Conservation (phyloP, 2,329 filamentous ascomycete species). For the Phialocephala subalpina region DNA sequence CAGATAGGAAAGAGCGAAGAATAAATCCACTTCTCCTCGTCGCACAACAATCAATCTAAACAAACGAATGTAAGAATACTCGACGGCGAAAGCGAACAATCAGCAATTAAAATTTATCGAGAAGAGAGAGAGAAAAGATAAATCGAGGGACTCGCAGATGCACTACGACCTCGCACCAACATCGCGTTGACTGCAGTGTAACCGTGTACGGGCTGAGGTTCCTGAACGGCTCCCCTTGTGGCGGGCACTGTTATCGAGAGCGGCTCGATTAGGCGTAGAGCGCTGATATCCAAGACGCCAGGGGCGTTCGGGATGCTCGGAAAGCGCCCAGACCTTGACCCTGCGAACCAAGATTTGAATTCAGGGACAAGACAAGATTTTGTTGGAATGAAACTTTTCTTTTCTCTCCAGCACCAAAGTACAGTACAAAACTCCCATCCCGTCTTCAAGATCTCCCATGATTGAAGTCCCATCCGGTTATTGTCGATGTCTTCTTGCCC, state of each 20-base stretch:
- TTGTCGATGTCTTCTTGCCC: neutral
- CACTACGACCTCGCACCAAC: conserved; percentile 2
- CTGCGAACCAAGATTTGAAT: neutral
- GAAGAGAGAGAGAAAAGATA: conserved; percentile 2
- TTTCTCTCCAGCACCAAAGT: no score
- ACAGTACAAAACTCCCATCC: no score
- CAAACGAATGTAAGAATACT: conserved; percentile 11
- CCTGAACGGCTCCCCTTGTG: neutral
- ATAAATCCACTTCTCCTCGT: neutral
- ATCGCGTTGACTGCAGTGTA: neutral
- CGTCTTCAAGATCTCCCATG: no score
- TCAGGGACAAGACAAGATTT: neutral
- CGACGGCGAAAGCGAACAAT: neutral
- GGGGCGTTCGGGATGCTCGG: neutral
- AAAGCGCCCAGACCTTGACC: conserved; percentile 8
- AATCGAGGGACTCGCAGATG: conserved; percentile 4
- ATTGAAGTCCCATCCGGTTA: no score
- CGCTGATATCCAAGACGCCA: neutral
- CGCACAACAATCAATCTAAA: neutral
- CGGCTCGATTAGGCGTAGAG: neutral
- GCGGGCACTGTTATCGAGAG: neutral
- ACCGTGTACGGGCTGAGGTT: conserved; percentile 1
- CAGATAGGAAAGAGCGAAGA: conserved; percentile 9
- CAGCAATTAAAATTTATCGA: neutral
- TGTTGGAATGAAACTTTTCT: neutral